A percentile compares a stretch with the other conserved stretches of the same genome.
phyloP scores from a whole-genome alignment of 257 asterid genomes.

The Nicotiana obtusifolia region DNA sequence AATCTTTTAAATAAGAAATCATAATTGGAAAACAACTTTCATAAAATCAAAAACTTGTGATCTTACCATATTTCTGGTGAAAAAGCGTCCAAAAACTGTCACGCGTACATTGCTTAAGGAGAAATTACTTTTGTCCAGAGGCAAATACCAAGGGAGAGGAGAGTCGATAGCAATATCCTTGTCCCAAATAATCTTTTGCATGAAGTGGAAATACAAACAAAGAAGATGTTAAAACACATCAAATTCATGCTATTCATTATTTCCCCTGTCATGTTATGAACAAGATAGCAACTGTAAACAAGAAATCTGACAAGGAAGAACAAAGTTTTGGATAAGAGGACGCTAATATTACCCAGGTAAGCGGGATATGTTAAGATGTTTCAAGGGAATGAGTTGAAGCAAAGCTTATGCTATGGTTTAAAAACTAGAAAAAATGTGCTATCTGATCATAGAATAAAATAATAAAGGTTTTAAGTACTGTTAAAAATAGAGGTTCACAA shows the following conservation, averaged over 20 bases:
- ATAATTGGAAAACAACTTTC: neutral
- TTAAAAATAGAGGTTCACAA: neutral
- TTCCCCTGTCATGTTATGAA: neutral
- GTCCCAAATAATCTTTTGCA: slow-evolving; percentile 13
- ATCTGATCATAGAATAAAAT: neutral
- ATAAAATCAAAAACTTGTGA: neutral
- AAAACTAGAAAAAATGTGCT: neutral
- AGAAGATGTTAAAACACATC: neutral
- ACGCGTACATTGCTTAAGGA: slow-evolving; percentile 6
- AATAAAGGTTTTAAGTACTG: neutral
- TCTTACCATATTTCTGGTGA: slow-evolving; percentile 20
- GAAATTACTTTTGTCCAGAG: slow-evolving; percentile 15
- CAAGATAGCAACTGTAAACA: neutral
- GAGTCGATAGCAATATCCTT: slow-evolving; percentile 11
- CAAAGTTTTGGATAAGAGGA: neutral
- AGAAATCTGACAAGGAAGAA: neutral
- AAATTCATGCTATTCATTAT: neutral
- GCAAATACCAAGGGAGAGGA: slow-evolving; percentile 15
- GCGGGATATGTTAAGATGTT: neutral
- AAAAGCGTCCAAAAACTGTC: slow-evolving; percentile 15
- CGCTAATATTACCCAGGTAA: neutral
- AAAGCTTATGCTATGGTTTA: neutral
- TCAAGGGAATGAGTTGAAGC: neutral
- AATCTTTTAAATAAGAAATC: neutral
- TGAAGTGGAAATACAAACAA: neutral